A percentile compares a stretch with the other conserved stretches of the same genome.
These are phyloP conservation scores for Oryza nivara DNA, from an alignment of 176 grass and related monocot species.

Conservation along the genomic window DNA sequence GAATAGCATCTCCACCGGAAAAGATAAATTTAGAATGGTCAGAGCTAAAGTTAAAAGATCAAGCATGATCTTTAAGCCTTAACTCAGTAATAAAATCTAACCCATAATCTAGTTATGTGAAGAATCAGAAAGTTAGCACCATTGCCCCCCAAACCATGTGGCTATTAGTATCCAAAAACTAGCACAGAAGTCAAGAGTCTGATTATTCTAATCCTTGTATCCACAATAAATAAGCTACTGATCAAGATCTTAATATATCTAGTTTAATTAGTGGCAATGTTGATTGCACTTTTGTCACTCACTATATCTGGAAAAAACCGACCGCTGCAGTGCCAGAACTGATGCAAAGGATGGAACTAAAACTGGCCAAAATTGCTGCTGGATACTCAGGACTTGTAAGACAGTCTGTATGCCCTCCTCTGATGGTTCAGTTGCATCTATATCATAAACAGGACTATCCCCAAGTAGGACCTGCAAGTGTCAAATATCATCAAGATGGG, in stretches of 20 bases:
- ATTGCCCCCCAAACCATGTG: neutral
- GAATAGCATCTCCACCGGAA: neutral
- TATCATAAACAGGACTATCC: slow-evolving; percentile 43
- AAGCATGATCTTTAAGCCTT: neutral
- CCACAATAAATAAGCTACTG: neutral
- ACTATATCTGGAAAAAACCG: slow-evolving; percentile 67
- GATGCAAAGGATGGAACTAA: slow-evolving; percentile 60
- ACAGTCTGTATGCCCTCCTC: slow-evolving; percentile 63
- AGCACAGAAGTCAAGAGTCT: neutral
- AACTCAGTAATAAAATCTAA: neutral
- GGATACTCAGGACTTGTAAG: slow-evolving; percentile 73
- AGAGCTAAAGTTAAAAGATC: neutral
- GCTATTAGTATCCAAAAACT: neutral
- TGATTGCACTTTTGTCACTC: slow-evolving; percentile 45
- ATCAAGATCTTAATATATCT: neutral
- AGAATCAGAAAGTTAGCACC: neutral
- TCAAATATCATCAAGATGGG: slow-evolving; percentile 27
- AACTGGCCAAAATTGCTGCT: slow-evolving; percentile 78
- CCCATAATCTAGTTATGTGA: neutral
- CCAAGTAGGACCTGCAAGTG: slow-evolving; percentile 72
- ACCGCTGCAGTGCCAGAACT: slow-evolving; percentile 56
- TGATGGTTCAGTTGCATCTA: slow-evolving; percentile 55
- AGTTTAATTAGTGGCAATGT: slow-evolving; percentile 1
- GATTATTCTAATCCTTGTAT: neutral
- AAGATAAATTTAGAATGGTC: neutral